Base-by-base conservation (phyloP, 2,329 filamentous ascomycete genomes). In the Cadophora gregata region DNA sequence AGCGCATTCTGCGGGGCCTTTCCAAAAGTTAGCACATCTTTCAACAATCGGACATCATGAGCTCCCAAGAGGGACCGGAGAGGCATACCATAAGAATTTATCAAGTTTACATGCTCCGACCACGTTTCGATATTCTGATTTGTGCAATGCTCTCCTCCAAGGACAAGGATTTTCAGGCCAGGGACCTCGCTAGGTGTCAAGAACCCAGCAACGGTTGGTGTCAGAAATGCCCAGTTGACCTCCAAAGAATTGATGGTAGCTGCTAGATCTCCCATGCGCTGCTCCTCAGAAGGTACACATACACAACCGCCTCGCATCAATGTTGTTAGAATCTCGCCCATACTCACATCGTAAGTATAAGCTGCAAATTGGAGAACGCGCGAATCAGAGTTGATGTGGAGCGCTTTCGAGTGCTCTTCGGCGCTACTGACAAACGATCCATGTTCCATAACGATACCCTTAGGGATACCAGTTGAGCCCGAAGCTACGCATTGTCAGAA, bases 81-180 rank as follows among this genome's bases (percentile, higher is more conserved):
- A 62, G 27, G 48, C 58, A 27, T 59, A 58, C 53, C 27, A 24
- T 38, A 33, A 16, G 75, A 77, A 73, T 82, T 81, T 59, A 80
- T 66, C 42, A 81, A 72, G 8, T 78, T 74, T 66, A 75, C 75
- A 36, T 73, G 47, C 62, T 68, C 42, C 14, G 77, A 75, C 80
- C 80, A 82, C 4, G 71, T 77, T 7, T 74, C 72, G 56, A 80
- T 71, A 65, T 80, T 76, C 25, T 85, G 80, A 85, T 84, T 51
- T 48, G 96, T 29, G 16, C 16, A 47, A 19, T 65, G 51, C 60
- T 74, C 72, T 1, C 72, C 72, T 14, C 70, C 70, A 2, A 72
- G 47, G 7, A 60, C 47, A n/a, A 74, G 45, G 19, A 53, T 63
- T 36, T 67, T 59, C 19, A 74, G 33, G 16, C 6, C 74, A 66